A percentile compares a stretch with the other conserved stretches of the same genome.
phyloP scores from a whole-genome alignment of 306 rosid genomes.

The Mimosa pudica region DNA sequence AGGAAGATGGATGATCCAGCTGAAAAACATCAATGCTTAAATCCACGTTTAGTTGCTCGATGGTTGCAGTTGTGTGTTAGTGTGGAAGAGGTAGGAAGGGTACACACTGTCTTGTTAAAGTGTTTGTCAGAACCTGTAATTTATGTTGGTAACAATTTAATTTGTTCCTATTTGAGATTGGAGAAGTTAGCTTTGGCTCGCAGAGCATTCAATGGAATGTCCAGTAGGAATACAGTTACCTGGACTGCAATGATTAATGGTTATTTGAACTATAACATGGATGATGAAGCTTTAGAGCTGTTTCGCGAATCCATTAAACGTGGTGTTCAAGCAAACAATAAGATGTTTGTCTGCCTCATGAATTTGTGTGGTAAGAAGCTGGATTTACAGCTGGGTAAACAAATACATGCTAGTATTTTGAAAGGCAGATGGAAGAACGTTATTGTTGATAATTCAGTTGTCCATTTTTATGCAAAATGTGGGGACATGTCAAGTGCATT shows the following conservation, averaged over 20 bases:
- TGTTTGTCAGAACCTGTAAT: slow-evolving; percentile 38
- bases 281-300: slow-evolving; percentile 69
- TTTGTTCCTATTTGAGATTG: slow-evolving; percentile 60
- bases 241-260: slow-evolving; percentile 92
- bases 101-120: slow-evolving; percentile 63
- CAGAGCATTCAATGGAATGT: slow-evolving; percentile 69
- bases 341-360: slow-evolving; percentile 80
- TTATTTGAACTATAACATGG: slow-evolving; percentile 55
- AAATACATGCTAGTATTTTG: slow-evolving; percentile 69
- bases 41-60: slow-evolving; percentile 53
- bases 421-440: slow-evolving; percentile 70
- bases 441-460: slow-evolving; percentile 68
- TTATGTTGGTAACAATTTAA: slow-evolving; percentile 77
- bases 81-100: slow-evolving; percentile 56
- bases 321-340: slow-evolving; percentile 59
- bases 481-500: slow-evolving; percentile 63
- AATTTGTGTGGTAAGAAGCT: slow-evolving; percentile 61
- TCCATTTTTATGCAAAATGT: slow-evolving; percentile 76
- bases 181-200: slow-evolving; percentile 62
- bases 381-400: slow-evolving; percentile 71
- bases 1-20: slow-evolving; percentile 63
- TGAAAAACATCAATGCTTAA: slow-evolving; percentile 53
- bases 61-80: slow-evolving; percentile 66
- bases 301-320: slow-evolving; percentile 49
- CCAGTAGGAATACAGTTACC: slow-evolving; percentile 64